These are phyloP conservation scores for Ceratobasidium theobromae DNA, from an alignment of 1,284 basidiomycete species.

Conservation along the genomic window DNA sequence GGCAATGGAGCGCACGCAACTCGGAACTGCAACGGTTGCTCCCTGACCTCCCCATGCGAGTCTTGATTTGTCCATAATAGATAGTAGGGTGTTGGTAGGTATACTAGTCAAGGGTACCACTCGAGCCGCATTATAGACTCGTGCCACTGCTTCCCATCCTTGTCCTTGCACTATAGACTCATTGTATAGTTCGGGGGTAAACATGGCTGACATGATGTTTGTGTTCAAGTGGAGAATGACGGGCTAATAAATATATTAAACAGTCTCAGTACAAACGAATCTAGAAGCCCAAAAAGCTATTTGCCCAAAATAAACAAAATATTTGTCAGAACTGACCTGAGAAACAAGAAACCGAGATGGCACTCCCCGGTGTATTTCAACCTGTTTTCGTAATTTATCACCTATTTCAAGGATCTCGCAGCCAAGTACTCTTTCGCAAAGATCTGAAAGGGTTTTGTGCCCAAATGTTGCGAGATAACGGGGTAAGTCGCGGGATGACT, in stretches of 20 bases:
- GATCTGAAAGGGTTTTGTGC: neutral
- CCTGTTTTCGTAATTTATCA: slow-evolving; percentile 2
- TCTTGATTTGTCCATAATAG: slow-evolving; percentile 26
- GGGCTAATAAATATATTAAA: slow-evolving; percentile 33
- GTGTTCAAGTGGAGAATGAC: slow-evolving; percentile 30
- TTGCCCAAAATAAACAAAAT: slow-evolving; percentile 34
- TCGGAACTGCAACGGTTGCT: slow-evolving; percentile 1
- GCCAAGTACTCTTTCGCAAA: neutral
- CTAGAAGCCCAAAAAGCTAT: slow-evolving; percentile 34
- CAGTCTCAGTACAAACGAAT: slow-evolving; percentile 29
- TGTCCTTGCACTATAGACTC: slow-evolving; percentile 8
- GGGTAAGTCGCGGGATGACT: neutral
- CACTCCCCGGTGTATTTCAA: slow-evolving; percentile 39
- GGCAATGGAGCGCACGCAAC: slow-evolving; percentile 21
- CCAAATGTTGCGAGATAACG: slow-evolving; percentile 2
- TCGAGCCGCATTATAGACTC: neutral
- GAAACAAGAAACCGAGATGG: slow-evolving; percentile 44
- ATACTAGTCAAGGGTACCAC: neutral
- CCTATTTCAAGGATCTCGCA: neutral
- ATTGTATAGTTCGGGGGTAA: slow-evolving; percentile 8
- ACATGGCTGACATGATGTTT: slow-evolving; percentile 23
- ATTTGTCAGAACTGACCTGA: slow-evolving; percentile 48
- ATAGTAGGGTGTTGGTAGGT: neutral
- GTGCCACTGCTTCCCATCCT: slow-evolving; percentile 2
- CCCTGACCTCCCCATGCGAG: slow-evolving; percentile 17